A percentile compares a stretch with the other conserved stretches of the same genome.
Conservation (phyloP, 2,329 filamentous ascomycete genomes). For the Arthrobotrys sphaeroides region DNA sequence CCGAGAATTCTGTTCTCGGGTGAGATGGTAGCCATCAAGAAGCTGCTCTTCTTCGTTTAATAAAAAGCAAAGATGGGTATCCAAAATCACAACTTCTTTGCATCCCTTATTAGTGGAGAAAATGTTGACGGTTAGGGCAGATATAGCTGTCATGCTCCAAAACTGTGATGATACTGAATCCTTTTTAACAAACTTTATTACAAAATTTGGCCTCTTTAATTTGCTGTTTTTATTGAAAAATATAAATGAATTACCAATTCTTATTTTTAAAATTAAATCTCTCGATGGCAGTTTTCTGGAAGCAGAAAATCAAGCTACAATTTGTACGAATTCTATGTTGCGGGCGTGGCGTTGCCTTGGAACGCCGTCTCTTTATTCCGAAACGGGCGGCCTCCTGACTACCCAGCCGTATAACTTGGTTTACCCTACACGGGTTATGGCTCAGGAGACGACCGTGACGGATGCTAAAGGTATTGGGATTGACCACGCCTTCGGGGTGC, state of each 20-base stretch:
- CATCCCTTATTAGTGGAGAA: neutral
- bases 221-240: neutral
- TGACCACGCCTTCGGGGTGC: neutral
- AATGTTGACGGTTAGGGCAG: neutral
- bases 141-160: neutral
- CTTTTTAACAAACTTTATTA: neutral
- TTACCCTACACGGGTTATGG: neutral
- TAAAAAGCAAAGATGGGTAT: neutral
- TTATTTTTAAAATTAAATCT: neutral
- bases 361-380: neutral
- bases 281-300: neutral
- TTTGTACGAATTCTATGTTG: neutral
- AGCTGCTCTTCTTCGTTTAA: neutral
- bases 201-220: neutral
- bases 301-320: neutral
- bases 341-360: neutral
- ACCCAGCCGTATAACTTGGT: neutral
- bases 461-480: neutral
- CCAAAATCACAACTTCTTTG: neutral
- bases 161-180: neutral
- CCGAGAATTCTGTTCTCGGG: neutral
- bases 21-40: neutral
- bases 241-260: neutral
- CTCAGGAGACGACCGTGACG: neutral
- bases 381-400: too few relatives aligned